Conservation (phyloP, 345 rosid genomes). For the Viola odorata region DNA sequence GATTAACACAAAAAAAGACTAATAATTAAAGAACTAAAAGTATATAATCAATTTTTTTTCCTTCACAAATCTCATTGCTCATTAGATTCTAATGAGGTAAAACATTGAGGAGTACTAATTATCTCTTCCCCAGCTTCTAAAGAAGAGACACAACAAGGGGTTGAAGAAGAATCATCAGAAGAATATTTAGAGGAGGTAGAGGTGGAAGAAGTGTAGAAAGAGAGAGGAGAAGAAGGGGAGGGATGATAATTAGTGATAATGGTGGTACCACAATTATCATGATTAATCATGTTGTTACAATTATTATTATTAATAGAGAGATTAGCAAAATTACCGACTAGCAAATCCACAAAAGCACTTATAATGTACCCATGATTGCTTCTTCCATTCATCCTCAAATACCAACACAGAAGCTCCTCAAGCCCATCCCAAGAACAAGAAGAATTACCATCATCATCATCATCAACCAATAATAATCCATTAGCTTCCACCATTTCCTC, state of each 20-base stretch:
- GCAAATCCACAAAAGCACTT: slow-evolving; percentile 28
- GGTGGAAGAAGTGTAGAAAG: slow-evolving; percentile 37
- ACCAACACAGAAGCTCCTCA: slow-evolving; percentile 29
- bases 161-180: slow-evolving; percentile 39
- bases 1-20: background rate
- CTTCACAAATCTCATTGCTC: slow-evolving; percentile 21
- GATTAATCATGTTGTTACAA: background rate
- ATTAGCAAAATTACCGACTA: slow-evolving; percentile 8
- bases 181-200: background rate
- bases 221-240: slow-evolving; percentile 28
- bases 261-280: background rate
- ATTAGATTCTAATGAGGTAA: slow-evolving; percentile 37
- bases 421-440: slow-evolving; percentile 19
- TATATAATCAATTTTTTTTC: background rate
- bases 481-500: slow-evolving; percentile 36
- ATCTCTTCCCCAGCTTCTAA: slow-evolving; percentile 21
- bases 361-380: slow-evolving; percentile 32
- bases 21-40: background rate
- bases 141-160: slow-evolving; percentile 37
- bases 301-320: background rate
- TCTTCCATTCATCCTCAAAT: slow-evolving; percentile 24
- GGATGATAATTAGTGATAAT: slow-evolving; percentile 1
- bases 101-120: slow-evolving; percentile 20
- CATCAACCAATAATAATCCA: slow-evolving; percentile 5
- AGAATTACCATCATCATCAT: too few species aligned